Evolutionary conservation across 2,329 filamentous ascomycete genomes (phyloP).

Genomic region (Diaporthe humulicola): DNA sequence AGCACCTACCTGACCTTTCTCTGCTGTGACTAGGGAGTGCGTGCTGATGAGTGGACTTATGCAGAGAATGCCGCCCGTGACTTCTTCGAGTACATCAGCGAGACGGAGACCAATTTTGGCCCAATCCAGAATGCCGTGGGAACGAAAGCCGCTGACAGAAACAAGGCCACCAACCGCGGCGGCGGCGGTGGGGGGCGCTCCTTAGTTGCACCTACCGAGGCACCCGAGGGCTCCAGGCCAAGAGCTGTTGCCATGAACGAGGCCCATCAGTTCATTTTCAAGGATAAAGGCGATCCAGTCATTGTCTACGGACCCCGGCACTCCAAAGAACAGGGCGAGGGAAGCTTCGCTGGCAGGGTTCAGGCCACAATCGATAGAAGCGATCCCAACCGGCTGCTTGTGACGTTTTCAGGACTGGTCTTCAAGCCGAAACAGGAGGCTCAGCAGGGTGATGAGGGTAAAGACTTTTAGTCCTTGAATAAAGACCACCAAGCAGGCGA

Average conservation of each 20-base stretch:
- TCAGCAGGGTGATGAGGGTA: background rate
- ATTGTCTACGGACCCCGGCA: constrained; percentile 23
- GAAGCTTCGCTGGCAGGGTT: background rate
- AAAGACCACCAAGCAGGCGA: background rate
- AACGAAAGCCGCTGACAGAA: background rate
- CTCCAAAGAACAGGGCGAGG: background rate
- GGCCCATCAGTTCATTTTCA: background rate
- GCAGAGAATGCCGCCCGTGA: constrained; percentile 37
- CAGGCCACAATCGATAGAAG: background rate
- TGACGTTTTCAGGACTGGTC: constrained; percentile 29
- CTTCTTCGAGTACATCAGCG: constrained; percentile 36
- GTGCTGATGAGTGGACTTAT: background rate
- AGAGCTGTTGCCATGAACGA: background rate
- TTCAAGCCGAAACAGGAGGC: background rate
- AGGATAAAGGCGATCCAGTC: background rate
- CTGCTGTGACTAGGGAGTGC: no score
- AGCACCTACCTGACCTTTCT: no score
- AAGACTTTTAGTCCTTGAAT: background rate
- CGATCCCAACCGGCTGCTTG: constrained; percentile 15
- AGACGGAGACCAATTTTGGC: constrained; percentile 33
- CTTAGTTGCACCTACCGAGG: background rate
- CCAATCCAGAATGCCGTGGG: constrained; percentile 28
- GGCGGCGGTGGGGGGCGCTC: no score
- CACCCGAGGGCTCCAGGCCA: background rate
- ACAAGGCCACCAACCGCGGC: background rate